phyloP scores from a whole-genome alignment of 371 early-diverging fungal species.

The Parasitella parasitica region DNA sequence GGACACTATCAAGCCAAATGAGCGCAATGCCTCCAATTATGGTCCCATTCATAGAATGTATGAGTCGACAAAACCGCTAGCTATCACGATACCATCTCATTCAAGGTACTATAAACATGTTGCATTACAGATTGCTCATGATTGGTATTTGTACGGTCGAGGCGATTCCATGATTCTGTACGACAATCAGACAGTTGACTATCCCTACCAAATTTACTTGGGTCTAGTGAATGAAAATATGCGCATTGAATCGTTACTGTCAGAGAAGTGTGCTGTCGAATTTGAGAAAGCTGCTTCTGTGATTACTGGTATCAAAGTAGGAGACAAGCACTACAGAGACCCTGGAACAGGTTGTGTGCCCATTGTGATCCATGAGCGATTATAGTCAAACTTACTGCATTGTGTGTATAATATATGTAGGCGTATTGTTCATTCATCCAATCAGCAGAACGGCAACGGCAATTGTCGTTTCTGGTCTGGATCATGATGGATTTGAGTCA shows the following conservation, averaged over 20 bases:
- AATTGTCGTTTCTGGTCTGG: slow-evolving; percentile 45
- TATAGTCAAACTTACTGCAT: neutral
- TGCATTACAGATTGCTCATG: slow-evolving; percentile 59
- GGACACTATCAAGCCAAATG: neutral
- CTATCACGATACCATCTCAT: slow-evolving; percentile 48
- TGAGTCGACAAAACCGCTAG: slow-evolving; percentile 41
- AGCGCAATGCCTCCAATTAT: slow-evolving; percentile 36
- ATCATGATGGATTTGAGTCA: slow-evolving; percentile 37
- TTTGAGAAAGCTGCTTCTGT: neutral
- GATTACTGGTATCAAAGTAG: slow-evolving; percentile 37
- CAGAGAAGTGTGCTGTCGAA: neutral
- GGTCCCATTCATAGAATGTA: slow-evolving; percentile 60
- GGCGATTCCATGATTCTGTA: slow-evolving; percentile 58
- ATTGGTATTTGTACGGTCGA: slow-evolving; percentile 62
- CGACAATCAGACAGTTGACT: slow-evolving; percentile 30
- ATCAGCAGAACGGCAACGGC: slow-evolving; percentile 26
- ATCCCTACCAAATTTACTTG: slow-evolving; percentile 9
- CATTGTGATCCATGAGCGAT: neutral
- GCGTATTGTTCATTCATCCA: slow-evolving; percentile 44
- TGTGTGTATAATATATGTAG: neutral
- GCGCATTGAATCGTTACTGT: neutral
- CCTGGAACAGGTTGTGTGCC: slow-evolving; percentile 51
- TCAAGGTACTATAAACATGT: slow-evolving; percentile 30
- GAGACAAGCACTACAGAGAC: slow-evolving; percentile 32
- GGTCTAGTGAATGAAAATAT: slow-evolving; percentile 17